Conservation (phyloP, 2,329 filamentous ascomycete species). For the Colletotrichum musicola region DNA sequence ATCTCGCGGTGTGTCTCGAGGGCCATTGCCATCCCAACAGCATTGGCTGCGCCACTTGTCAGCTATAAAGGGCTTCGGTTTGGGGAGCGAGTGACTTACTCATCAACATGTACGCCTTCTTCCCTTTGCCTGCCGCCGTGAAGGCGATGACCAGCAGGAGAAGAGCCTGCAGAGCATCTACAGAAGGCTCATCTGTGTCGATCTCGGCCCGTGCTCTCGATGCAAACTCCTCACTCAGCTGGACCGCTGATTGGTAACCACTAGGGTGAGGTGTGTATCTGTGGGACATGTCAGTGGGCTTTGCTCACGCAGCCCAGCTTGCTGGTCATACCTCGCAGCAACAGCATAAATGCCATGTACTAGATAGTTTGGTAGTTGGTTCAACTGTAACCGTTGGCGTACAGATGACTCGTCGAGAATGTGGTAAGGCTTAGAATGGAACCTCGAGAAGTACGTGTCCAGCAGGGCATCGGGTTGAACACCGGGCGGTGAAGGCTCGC, state of each 20-base stretch:
- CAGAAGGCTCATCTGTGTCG: conserved; percentile 83
- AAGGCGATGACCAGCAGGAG: conserved; percentile 82
- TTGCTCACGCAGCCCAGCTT: no score
- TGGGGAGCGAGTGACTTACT: conserved; percentile 61
- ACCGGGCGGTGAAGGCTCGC: conserved; percentile 58
- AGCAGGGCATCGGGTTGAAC: conserved; percentile 74
- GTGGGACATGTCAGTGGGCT: conserved; percentile 40
- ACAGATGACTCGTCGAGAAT: conserved; percentile 83
- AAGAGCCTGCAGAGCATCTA: conserved; percentile 82
- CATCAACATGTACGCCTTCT: conserved; percentile 88
- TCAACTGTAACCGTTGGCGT: conserved; percentile 77
- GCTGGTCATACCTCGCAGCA: conserved; percentile 66
- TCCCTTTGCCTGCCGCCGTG: conserved; percentile 82
- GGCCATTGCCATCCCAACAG: conserved; percentile 85
- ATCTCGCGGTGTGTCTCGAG: conserved; percentile 85
- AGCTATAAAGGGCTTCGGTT: conserved; percentile 1
- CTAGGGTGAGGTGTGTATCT: conserved; percentile 78
- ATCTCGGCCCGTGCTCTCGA: conserved; percentile 76
- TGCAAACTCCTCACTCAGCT: conserved; percentile 79
- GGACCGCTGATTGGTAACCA: conserved; percentile 75
- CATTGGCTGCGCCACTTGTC: conserved; percentile 66
- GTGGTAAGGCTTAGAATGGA: conserved; percentile 86
- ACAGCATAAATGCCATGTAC: conserved; percentile 71
- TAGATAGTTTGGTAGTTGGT: conserved; percentile 71
- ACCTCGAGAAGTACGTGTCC: conserved; percentile 82